These are phyloP conservation scores for Cercospora nicotianae DNA, from an alignment of 2,329 filamentous ascomycete genomes.

Conservation along the genomic window DNA sequence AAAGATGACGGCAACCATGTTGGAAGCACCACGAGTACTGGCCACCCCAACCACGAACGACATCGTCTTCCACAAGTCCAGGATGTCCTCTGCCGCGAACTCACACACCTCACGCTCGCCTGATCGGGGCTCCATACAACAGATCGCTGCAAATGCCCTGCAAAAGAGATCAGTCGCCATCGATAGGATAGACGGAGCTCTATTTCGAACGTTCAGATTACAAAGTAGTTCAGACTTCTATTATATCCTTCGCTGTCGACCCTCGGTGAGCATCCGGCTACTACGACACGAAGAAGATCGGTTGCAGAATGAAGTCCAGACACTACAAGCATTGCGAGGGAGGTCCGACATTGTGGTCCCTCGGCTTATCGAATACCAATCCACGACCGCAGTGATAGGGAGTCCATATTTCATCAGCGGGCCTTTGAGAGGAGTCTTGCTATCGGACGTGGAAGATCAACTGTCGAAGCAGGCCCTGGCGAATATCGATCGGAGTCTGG, in stretches of 20 bases:
- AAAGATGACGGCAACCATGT: slow-evolving; percentile 3
- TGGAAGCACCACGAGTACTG: neutral
- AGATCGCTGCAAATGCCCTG: slow-evolving; percentile 30
- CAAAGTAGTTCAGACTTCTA: slow-evolving; percentile 42
- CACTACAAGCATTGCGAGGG: slow-evolving; percentile 42
- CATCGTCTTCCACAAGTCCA: slow-evolving; percentile 6
- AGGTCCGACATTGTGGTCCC: slow-evolving; percentile 42
- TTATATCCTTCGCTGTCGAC: slow-evolving; percentile 46
- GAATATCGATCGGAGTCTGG: slow-evolving; percentile 44
- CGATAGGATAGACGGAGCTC: slow-evolving; percentile 31
- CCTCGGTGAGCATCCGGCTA: slow-evolving; percentile 41
- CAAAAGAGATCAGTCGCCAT: slow-evolving; percentile 32
- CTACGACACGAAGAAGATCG: slow-evolving; percentile 47
- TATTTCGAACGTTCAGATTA: slow-evolving; percentile 47
- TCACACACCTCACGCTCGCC: slow-evolving; percentile 23
- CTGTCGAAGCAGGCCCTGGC: slow-evolving; percentile 41
- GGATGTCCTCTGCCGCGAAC: slow-evolving; percentile 11
- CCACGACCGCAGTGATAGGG: slow-evolving; percentile 24
- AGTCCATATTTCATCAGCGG: slow-evolving; percentile 34
- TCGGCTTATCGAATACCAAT: slow-evolving; percentile 41
- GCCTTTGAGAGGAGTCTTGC: slow-evolving; percentile 32
- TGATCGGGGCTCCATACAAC: slow-evolving; percentile 30
- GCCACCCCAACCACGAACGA: neutral
- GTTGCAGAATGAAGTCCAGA: slow-evolving; percentile 43
- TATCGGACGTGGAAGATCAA: slow-evolving; percentile 31